A percentile compares a stretch with the other conserved stretches of the same genome.
phyloP scores from a whole-genome alignment of 108 stramenopile species.

The Fragilaria radians region DNA sequence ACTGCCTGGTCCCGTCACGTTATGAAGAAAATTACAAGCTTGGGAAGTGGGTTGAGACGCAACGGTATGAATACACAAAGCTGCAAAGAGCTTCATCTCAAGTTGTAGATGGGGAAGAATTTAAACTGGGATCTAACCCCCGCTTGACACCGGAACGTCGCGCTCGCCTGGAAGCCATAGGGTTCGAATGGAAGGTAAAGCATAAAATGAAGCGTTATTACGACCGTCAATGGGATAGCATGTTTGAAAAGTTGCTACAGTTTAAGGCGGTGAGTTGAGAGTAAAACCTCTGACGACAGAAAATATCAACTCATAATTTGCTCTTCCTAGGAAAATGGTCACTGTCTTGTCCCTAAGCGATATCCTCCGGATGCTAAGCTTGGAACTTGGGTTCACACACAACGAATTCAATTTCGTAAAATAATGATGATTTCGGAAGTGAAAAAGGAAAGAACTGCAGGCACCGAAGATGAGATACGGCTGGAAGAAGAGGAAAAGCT shows the following conservation, averaged over 20 bases:
- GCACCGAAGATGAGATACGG: slow-evolving; percentile 4
- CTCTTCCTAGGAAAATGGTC: slow-evolving; percentile 21
- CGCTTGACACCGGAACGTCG: slow-evolving; percentile 53
- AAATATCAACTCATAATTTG: too few species aligned
- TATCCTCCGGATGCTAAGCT: slow-evolving; percentile 38
- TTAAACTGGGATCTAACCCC: slow-evolving; percentile 19
- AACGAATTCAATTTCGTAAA: slow-evolving; percentile 48
- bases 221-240: slow-evolving; percentile 46
- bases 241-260: slow-evolving; percentile 38
- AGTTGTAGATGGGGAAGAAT: not conserved
- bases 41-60: slow-evolving; percentile 50
- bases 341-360: slow-evolving; percentile 47
- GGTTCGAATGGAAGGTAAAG: slow-evolving; percentile 64
- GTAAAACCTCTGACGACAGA: too few species aligned
- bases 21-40: slow-evolving; percentile 44
- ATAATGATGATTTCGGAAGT: slow-evolving; percentile 22
- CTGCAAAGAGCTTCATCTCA: slow-evolving; percentile 12
- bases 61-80: slow-evolving; percentile 51
- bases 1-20: slow-evolving; percentile 48
- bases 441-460: slow-evolving; percentile 1
- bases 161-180: slow-evolving; percentile 47
- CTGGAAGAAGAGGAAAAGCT: not conserved
- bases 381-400: slow-evolving; percentile 44
- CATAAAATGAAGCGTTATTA: slow-evolving; percentile 48
- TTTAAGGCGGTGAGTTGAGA: slow-evolving; percentile 29